phyloP scores from a whole-genome alignment of 164 flowering plant genomes.

The Santalum album region DNA sequence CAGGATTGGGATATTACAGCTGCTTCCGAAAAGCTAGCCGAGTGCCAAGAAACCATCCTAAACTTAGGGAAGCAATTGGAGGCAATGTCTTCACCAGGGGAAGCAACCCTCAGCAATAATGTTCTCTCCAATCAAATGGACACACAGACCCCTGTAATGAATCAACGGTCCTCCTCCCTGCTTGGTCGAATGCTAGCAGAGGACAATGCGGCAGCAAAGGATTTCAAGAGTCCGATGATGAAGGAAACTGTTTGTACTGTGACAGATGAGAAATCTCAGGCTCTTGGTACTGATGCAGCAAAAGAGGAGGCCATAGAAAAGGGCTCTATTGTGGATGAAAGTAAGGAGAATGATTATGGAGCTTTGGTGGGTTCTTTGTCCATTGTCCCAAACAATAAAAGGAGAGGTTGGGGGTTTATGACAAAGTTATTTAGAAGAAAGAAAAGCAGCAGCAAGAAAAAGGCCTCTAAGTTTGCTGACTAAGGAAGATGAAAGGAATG shows the following conservation, averaged over 20 bases:
- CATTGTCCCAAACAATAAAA: constrained; percentile 21
- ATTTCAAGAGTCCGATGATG: constrained; percentile 4
- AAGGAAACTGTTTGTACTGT: constrained; percentile 6
- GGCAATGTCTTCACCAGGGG: constrained; percentile 29
- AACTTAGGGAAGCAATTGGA: constrained; percentile 54
- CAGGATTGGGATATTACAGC: constrained; percentile 48
- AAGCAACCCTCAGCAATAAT: constrained; percentile 27
- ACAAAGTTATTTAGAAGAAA: constrained; percentile 24
- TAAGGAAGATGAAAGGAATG: no score
- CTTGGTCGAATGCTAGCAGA: constrained; percentile 34
- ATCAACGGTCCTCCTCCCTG: constrained; percentile 26
- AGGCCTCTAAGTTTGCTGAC: no score
- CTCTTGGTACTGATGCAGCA: background rate
- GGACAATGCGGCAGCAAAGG: constrained; percentile 14
- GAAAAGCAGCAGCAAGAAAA: constrained; percentile 21
- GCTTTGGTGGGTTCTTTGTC: constrained; percentile 11
- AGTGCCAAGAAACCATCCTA: constrained; percentile 57
- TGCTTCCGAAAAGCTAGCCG: constrained; percentile 58
- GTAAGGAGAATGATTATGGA: constrained; percentile 6
- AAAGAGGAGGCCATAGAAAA: no score
- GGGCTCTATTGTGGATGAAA: no score
- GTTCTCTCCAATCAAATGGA: constrained; percentile 18
- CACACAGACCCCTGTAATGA: constrained; percentile 5
- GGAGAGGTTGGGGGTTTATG: constrained; percentile 19
- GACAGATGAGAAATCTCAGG: background rate